phyloP scores from a whole-genome alignment of 2,329 filamentous ascomycete species.

The Alternaria solani region DNA sequence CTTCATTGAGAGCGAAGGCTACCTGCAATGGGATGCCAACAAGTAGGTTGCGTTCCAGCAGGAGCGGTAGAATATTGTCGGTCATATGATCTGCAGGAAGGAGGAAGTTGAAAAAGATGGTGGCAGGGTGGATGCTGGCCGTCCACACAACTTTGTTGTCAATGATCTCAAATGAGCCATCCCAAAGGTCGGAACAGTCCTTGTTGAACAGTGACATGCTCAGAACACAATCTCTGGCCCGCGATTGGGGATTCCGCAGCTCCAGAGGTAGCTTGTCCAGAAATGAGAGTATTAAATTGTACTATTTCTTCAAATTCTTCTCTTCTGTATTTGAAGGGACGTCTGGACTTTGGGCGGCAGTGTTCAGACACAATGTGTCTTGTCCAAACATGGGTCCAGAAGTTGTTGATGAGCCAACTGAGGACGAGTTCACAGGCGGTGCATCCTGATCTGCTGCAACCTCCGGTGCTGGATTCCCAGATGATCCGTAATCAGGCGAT shows the following conservation, averaged over 20 bases:
- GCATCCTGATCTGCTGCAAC: background rate
- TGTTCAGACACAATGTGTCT: background rate
- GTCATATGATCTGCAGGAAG: slow-evolving; percentile 2
- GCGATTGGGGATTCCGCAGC: background rate
- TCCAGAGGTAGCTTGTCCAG: background rate
- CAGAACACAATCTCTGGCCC: background rate
- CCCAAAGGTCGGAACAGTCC: background rate
- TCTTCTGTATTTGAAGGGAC: background rate
- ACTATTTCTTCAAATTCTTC: background rate
- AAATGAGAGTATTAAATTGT: background rate
- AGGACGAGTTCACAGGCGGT: background rate
- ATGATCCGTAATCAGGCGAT: background rate
- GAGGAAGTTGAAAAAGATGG: slow-evolving; percentile 1
- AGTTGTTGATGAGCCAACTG: background rate
- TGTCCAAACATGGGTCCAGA: background rate
- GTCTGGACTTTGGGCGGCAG: background rate
- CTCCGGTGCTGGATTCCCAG: background rate
- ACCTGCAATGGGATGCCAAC: background rate
- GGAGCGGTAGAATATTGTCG: background rate
- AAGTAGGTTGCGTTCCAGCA: background rate
- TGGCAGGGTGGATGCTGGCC: background rate
- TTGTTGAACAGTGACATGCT: background rate
- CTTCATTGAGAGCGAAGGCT: background rate
- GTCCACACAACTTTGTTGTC: background rate
- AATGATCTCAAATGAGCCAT: background rate